Conservation (phyloP, 768 basidiomycete genomes). For the Phlebiopsis flavidoalba region DNA sequence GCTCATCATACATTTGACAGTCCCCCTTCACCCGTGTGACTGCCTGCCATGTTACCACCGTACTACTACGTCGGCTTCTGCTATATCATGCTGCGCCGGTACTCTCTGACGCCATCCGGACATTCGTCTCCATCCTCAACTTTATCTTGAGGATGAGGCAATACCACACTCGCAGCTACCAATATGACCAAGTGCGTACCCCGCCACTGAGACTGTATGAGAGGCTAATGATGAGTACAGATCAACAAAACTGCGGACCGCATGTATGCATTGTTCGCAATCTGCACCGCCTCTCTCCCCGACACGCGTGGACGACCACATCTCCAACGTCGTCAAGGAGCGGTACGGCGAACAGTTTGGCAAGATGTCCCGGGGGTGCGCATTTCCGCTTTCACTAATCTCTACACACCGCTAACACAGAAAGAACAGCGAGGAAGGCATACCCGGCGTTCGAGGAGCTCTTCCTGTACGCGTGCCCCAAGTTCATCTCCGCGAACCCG, state of each 20-base stretch:
- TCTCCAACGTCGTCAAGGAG: slow-evolving; percentile 89
- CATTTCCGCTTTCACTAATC: slow-evolving; percentile 8
- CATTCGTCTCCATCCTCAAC: slow-evolving; percentile 89
- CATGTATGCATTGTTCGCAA: slow-evolving; percentile 94
- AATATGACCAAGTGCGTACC: slow-evolving; percentile 78
- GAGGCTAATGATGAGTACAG: slow-evolving; percentile 31
- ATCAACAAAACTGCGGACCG: slow-evolving; percentile 97
- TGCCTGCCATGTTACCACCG: slow-evolving; percentile 91
- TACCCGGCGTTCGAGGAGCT: slow-evolving; percentile 87
- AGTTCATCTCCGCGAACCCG: slow-evolving; percentile 92
- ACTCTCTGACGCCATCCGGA: slow-evolving; percentile 91
- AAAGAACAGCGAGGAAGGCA: slow-evolving; percentile 53
- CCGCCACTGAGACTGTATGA: neutral
- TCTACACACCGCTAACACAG: neutral
- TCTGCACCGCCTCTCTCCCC: slow-evolving; percentile 93
- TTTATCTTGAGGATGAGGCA: slow-evolving; percentile 96
- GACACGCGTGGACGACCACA: slow-evolving; percentile 89
- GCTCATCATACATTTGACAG: slow-evolving; percentile 25
- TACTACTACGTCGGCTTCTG: slow-evolving; percentile 97
- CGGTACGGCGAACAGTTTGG: slow-evolving; percentile 87
- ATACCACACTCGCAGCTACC: slow-evolving; percentile 94
- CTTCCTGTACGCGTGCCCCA: slow-evolving; percentile 91
- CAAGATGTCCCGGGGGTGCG: slow-evolving; percentile 82
- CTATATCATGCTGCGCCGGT: slow-evolving; percentile 92
- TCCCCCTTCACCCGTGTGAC: slow-evolving; percentile 92